Evolutionary conservation across 2,329 filamentous ascomycete genomes (phyloP).

Genomic region (Aureobasidium sp.): DNA sequence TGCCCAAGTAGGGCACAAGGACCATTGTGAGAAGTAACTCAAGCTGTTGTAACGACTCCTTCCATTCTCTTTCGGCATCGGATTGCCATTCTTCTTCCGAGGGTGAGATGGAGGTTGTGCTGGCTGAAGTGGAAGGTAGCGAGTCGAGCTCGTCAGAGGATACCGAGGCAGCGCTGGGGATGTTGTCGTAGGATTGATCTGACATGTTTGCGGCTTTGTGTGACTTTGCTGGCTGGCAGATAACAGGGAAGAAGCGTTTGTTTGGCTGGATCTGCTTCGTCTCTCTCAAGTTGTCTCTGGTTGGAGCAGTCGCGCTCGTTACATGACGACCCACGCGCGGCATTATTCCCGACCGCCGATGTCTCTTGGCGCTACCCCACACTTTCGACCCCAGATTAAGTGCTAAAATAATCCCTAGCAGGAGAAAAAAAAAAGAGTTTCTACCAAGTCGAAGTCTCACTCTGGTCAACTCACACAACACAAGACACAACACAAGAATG

Average conservation of each 20-base stretch:
- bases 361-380: not conserved
- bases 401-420: not conserved
- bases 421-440: not conserved
- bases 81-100: slow-evolving; percentile 51
- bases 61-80: slow-evolving; percentile 92
- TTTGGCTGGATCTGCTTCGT: not conserved
- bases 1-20: slow-evolving; percentile 85
- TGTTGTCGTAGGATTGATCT: slow-evolving; percentile 42
- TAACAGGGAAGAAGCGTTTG: not conserved
- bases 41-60: slow-evolving; percentile 85
- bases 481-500: not conserved
- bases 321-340: not conserved
- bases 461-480: not conserved
- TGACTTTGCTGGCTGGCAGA: no score
- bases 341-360: not conserved
- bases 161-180: slow-evolving; percentile 21
- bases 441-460: not conserved
- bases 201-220: slow-evolving; percentile 22
- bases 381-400: not conserved
- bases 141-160: slow-evolving; percentile 40
- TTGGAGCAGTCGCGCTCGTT: not conserved
- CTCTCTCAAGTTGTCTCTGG: not conserved
- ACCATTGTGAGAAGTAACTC: slow-evolving; percentile 93
- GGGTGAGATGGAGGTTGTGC: slow-evolving; percentile 43
- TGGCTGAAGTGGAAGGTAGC: slow-evolving; percentile 45